These are phyloP conservation scores for Trichoderma sp. DNA, from an alignment of 2,329 filamentous ascomycete species.

Conservation along the genomic window DNA sequence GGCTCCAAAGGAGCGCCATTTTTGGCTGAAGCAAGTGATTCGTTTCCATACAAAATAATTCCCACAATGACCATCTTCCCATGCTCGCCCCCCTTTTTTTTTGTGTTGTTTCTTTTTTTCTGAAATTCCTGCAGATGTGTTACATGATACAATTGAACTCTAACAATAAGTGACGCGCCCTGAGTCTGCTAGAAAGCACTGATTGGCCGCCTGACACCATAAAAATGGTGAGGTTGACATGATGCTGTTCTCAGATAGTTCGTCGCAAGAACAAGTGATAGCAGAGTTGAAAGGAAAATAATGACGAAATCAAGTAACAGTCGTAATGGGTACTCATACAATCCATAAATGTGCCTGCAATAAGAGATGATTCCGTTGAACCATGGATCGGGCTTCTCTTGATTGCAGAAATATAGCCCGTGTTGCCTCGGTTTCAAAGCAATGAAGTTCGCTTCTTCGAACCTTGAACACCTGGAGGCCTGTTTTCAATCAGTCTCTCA, in stretches of 20 bases:
- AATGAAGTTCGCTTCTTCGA: neutral
- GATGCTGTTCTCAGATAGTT: conserved; percentile 16
- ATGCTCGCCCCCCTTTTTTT: neutral
- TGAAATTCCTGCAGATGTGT: conserved; percentile 22
- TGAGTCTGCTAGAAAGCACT: conserved; percentile 11
- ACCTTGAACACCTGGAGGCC: conserved; percentile 32
- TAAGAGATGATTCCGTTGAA: conserved; percentile 31
- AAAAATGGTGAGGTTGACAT: conserved; percentile 11
- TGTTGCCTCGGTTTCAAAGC: neutral
- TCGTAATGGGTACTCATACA: conserved; percentile 29
- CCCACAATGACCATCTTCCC: neutral
- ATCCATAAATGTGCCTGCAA: conserved; percentile 34
- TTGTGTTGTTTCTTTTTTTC: neutral
- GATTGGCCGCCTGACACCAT: neutral
- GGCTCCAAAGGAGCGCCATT: neutral
- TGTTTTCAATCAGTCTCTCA: conserved; percentile 45
- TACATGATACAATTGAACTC: conserved; percentile 25
- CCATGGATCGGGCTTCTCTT: conserved; percentile 13
- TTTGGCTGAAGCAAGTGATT: neutral
- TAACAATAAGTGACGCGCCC: conserved; percentile 15
- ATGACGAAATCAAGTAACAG: conserved; percentile 15
- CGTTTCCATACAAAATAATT: neutral
- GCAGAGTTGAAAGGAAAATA: conserved; percentile 24
- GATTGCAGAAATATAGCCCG: neutral
- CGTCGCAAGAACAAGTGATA: conserved; percentile 19